Conservation (phyloP, 495 filamentous ascomycete species). For the Aspergillus bertholletiae region DNA sequence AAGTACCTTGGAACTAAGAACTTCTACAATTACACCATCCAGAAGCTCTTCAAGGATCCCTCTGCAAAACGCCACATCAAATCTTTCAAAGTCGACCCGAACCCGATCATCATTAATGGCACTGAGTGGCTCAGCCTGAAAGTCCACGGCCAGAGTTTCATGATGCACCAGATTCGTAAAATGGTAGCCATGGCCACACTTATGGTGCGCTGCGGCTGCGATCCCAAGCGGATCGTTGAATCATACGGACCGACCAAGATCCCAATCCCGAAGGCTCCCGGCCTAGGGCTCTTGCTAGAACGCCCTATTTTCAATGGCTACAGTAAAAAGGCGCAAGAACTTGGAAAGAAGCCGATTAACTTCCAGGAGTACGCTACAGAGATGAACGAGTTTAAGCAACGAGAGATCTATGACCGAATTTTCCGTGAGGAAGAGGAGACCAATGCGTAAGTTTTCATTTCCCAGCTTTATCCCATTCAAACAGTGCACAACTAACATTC, state of each 20-base stretch:
- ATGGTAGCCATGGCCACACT: slow-evolving; percentile 94
- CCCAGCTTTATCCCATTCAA: neutral
- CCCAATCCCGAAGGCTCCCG: slow-evolving; percentile 89
- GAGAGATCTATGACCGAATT: slow-evolving; percentile 88
- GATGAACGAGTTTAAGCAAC: slow-evolving; percentile 86
- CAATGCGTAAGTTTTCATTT: slow-evolving; percentile 59
- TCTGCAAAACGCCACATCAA: slow-evolving; percentile 85
- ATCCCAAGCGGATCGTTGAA: slow-evolving; percentile 61
- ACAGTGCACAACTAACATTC: slow-evolving; percentile 2
- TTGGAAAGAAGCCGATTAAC: slow-evolving; percentile 64
- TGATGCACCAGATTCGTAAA: slow-evolving; percentile 99
- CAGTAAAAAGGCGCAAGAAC: slow-evolving; percentile 57
- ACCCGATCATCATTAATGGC: slow-evolving; percentile 78
- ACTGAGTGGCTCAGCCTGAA: slow-evolving; percentile 95
- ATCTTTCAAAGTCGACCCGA: slow-evolving; percentile 69
- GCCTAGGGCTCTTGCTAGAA: slow-evolving; percentile 83
- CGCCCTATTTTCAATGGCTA: slow-evolving; percentile 85
- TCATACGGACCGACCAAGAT: slow-evolving; percentile 64
- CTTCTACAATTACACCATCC: slow-evolving; percentile 95
- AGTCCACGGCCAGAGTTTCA: slow-evolving; percentile 96
- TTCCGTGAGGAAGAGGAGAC: slow-evolving; percentile 83
- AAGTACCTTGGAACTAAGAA: slow-evolving; percentile 78
- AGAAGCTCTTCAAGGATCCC: slow-evolving; percentile 73
- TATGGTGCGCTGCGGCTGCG: slow-evolving; percentile 73
- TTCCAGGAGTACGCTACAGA: slow-evolving; percentile 72